Evolutionary conservation across 345 rosid species (phyloP).

Genomic region (Arabidopsis arenosa): DNA sequence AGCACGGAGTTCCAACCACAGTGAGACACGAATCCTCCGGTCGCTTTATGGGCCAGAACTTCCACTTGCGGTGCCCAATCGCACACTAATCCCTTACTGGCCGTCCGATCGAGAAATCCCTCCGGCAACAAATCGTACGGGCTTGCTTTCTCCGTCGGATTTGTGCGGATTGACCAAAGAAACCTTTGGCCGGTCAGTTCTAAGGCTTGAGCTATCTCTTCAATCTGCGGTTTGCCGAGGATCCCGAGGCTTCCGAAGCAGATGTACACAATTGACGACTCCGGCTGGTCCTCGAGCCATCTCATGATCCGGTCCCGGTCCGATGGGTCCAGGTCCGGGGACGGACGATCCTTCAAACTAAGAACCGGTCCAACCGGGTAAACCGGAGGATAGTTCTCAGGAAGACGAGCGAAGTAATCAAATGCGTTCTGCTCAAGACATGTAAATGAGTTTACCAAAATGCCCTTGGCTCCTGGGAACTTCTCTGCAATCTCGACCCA

Average conservation of each 20-base stretch:
- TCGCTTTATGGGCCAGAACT: slow-evolving; percentile 46
- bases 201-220: slow-evolving; percentile 55
- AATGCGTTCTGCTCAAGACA: slow-evolving; percentile 50
- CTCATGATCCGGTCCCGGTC: slow-evolving; percentile 33
- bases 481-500: slow-evolving; percentile 48
- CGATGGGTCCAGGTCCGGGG: slow-evolving; percentile 35
- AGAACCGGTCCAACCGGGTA: slow-evolving; percentile 57
- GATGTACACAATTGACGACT: slow-evolving; percentile 52
- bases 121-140: slow-evolving; percentile 41
- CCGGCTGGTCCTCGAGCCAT: slow-evolving; percentile 61
- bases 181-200: slow-evolving; percentile 48
- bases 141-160: slow-evolving; percentile 33
- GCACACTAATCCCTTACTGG: slow-evolving; percentile 40
- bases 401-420: slow-evolving; percentile 35
- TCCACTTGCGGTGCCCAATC: slow-evolving; percentile 57
- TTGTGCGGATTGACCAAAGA: slow-evolving; percentile 44
- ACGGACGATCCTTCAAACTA: slow-evolving; percentile 37
- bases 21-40: slow-evolving; percentile 57
- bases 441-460: slow-evolving; percentile 52
- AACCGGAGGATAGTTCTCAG: slow-evolving; percentile 45
- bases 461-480: slow-evolving; percentile 48
- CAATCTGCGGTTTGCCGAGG: slow-evolving; percentile 43
- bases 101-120: slow-evolving; percentile 47
- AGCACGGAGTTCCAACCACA: slow-evolving; percentile 62
- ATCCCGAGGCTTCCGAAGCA: slow-evolving; percentile 61